Base-by-base conservation (phyloP, 306 rosid species). In the Ammopiptanthus mongolicus region DNA sequence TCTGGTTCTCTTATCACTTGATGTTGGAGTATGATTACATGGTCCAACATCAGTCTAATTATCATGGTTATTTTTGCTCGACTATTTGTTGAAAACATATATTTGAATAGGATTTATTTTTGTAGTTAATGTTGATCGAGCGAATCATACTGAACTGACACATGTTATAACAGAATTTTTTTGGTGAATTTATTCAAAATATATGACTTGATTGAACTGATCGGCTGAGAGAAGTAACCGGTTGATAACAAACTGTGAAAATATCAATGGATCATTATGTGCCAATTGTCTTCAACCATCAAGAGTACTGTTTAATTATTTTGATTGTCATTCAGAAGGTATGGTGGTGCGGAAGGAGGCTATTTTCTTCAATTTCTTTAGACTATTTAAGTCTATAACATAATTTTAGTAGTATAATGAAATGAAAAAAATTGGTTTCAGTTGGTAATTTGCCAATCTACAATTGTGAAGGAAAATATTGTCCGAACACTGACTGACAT, bases 41-140 rank as follows among this genome's bases (percentile, higher is more conserved):
- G 50, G 37, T 70, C 62, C 65, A 39, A 71, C 12, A 78, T 42
- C 31, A 42, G 28, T 25, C 65, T 7, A 31, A 36, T 61, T 61
- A 39, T 21, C 52, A 48, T 21, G 4, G 75, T 62, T 56, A 8
- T 21, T 65, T 70, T 65, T 69, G 71, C 68, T 5, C 0, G 47
- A 41, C 28, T 41, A 14, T 71, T 52, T 63, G 65, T 56, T 62
- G 25, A 70, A 73, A 68, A 64, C 44, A 59, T 59, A 25, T 42
- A 57, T 48, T 25, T 48, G 31, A 80, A 66, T 37, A 14, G 56
- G 53, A n/a, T n/a, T n/a, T n/a, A 44, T 31, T 28, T 72, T 63
- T 55, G 6, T 17, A 17, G 65, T 50, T 69, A 21, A 55, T 47
- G 53, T 11, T 22, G 23, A 12, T 39, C 67, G 25, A 28, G 8